Percentiles rank a stretch among this genome's conserved stretches.
Conservation (phyloP, 2,329 filamentous ascomycete genomes). For the Coleophoma crateriformis region DNA sequence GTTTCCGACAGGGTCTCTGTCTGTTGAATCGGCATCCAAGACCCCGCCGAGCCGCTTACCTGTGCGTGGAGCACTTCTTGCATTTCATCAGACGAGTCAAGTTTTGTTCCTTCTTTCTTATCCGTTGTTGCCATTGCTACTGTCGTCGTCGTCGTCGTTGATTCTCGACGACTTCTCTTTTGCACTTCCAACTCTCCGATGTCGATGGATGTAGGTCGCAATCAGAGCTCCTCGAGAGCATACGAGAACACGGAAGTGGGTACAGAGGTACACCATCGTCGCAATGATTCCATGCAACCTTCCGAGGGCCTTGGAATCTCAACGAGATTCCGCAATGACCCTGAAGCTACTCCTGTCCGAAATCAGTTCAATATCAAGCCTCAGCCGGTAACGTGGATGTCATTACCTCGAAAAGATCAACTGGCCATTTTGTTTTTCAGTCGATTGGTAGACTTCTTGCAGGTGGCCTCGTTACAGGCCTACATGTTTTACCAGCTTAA, state of each 20-base stretch:
- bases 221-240: no score
- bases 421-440: constrained; percentile 64
- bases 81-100: background rate
- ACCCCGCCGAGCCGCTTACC: no score
- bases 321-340: background rate
- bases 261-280: background rate
- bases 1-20: no score
- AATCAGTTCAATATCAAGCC: background rate
- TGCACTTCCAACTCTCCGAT: no score
- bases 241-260: background rate
- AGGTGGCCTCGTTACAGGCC: constrained; percentile 58
- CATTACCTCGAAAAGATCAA: constrained; percentile 66
- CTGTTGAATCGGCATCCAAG: no score
- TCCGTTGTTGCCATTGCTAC: no score
- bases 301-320: background rate
- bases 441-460: constrained; percentile 67
- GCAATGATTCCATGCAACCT: background rate
- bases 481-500: constrained; percentile 70
- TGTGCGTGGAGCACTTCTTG: background rate
- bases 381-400: constrained; percentile 58
- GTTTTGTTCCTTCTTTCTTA: background rate
- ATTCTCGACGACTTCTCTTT: no score
- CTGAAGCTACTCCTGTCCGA: background rate
- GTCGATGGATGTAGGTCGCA: no score
- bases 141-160: no score